Conservation (phyloP, 2,329 filamentous ascomycete genomes). For the Corinectria fuckeliana region DNA sequence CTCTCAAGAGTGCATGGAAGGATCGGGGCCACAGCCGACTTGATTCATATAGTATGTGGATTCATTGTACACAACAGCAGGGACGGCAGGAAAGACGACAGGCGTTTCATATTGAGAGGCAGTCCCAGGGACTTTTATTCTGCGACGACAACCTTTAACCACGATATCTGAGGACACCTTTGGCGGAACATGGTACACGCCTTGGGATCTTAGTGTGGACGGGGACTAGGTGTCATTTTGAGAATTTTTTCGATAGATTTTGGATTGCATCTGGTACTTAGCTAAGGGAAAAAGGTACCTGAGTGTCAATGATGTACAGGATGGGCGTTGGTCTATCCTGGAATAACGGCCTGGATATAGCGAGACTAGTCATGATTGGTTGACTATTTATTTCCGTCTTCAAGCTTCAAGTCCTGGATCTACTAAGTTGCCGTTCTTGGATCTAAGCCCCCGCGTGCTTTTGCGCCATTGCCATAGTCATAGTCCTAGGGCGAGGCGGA, state of each 20-base stretch:
- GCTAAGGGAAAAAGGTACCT: slow-evolving; percentile 18
- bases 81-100: slow-evolving; percentile 27
- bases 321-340: slow-evolving; percentile 25
- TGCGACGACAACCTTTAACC: slow-evolving; percentile 9
- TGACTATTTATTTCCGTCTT: background rate
- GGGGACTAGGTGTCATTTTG: slow-evolving; percentile 21
- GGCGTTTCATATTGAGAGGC: slow-evolving; percentile 37
- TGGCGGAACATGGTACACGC: slow-evolving; percentile 20
- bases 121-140: slow-evolving; percentile 12
- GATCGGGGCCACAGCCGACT: slow-evolving; percentile 29
- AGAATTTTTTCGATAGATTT: slow-evolving; percentile 33
- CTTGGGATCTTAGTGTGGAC: slow-evolving; percentile 9
- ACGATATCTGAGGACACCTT: slow-evolving; percentile 21
- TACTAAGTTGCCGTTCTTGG: background rate
- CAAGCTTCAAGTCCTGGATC: background rate
- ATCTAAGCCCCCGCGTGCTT: background rate
- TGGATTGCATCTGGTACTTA: slow-evolving; percentile 22
- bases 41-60: slow-evolving; percentile 25
- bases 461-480: background rate
- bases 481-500: slow-evolving; percentile 21
- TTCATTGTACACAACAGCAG: slow-evolving; percentile 23
- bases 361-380: slow-evolving; percentile 6
- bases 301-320: slow-evolving; percentile 33
- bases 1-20: slow-evolving; percentile 10
- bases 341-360: slow-evolving; percentile 22